phyloP scores from a whole-genome alignment of 2,329 filamentous ascomycete genomes.

The Fusarium compactum region DNA sequence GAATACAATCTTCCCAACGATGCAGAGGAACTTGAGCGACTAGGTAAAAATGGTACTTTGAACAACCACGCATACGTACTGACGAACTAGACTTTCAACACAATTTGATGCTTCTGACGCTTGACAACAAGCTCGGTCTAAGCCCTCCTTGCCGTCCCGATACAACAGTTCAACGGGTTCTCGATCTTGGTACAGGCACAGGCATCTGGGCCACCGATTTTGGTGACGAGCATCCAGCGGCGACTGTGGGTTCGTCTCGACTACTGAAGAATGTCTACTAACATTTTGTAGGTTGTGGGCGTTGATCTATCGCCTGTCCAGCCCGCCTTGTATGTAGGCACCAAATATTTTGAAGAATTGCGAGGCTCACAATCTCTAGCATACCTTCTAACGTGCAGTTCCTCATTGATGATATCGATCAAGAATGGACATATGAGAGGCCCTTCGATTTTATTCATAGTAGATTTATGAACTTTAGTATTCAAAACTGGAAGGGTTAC shows the following conservation, averaged over 20 bases:
- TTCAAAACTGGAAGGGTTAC: constrained; percentile 19
- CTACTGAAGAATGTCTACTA: background rate
- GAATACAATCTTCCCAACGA: constrained; percentile 29
- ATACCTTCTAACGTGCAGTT: constrained; percentile 23
- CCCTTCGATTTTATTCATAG: constrained; percentile 28
- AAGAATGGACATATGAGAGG: constrained; percentile 17
- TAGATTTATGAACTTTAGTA: constrained; percentile 33
- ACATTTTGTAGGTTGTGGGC: constrained; percentile 6
- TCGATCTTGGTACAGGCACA: constrained; percentile 23
- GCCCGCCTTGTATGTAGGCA: background rate
- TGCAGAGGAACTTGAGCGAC: constrained; percentile 13
- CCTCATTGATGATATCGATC: constrained; percentile 23
- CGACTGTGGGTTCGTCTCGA: background rate
- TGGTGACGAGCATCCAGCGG: constrained; percentile 15
- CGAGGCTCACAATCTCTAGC: background rate
- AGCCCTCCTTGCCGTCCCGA: constrained; percentile 3
- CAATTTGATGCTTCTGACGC: constrained; percentile 17
- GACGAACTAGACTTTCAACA: constrained; percentile 13
- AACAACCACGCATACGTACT: rapidly evolving
- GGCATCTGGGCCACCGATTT: constrained; percentile 28
- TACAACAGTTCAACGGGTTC: constrained; percentile 8
- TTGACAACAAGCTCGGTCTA: constrained; percentile 21
- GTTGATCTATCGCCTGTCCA: constrained; percentile 23
- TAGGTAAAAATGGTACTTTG: background rate
- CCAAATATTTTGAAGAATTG: rapidly evolving